These are phyloP conservation scores for Populus simonii DNA, from an alignment of 345 rosid genomes.

Conservation along the genomic window DNA sequence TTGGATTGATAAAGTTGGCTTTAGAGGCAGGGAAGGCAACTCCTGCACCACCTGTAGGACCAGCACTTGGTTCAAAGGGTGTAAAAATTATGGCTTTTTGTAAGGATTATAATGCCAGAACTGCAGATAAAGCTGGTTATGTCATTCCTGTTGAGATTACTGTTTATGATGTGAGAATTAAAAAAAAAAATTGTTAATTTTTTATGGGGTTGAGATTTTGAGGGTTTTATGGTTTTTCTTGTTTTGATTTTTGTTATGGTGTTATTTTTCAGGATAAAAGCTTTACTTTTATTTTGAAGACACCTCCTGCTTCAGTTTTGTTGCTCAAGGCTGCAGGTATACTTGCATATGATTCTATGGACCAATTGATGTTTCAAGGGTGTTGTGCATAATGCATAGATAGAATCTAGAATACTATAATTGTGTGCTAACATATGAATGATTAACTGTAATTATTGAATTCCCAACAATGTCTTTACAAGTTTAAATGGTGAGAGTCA, in stretches of 20 bases:
- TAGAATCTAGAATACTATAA: no score
- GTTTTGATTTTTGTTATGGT: not conserved
- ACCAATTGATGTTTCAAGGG: not conserved
- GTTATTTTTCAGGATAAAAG: slow-evolving; percentile 72
- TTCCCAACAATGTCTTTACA: not conserved
- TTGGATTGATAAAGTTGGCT: slow-evolving; percentile 78
- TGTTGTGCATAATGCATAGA: not conserved
- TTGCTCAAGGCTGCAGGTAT: slow-evolving; percentile 93
- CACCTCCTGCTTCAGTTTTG: slow-evolving; percentile 94
- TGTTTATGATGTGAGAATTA: slow-evolving; percentile 65
- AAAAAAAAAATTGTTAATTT: not conserved
- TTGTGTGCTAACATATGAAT: not conserved
- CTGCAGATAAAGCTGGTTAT: slow-evolving; percentile 94
- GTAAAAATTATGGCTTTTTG: slow-evolving; percentile 91
- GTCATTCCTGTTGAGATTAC: slow-evolving; percentile 95
- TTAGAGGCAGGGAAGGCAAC: slow-evolving; percentile 96
- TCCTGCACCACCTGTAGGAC: slow-evolving; percentile 94
- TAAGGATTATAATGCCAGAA: slow-evolving; percentile 94
- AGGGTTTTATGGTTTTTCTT: not conserved
- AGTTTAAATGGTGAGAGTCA: not conserved
- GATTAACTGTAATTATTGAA: not conserved
- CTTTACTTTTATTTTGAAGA: slow-evolving; percentile 89
- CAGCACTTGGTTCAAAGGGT: slow-evolving; percentile 86
- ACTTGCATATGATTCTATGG: not conserved
- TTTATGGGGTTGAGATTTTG: not conserved